These are phyloP conservation scores for Eruca vesicaria DNA, from an alignment of 441 rosid genomes.

Conservation along the genomic window DNA sequence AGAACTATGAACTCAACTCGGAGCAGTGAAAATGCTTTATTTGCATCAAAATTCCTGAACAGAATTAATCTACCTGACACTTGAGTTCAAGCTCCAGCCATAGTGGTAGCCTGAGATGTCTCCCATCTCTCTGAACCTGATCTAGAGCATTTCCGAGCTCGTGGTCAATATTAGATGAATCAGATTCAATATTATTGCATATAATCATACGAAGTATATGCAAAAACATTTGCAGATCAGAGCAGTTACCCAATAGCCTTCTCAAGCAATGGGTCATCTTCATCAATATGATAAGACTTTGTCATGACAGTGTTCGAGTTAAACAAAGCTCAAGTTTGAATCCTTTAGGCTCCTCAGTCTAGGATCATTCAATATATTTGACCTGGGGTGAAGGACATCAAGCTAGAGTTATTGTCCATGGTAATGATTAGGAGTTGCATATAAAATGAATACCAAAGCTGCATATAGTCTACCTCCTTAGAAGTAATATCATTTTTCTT, in stretches of 20 bases:
- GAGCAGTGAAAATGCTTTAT: too few relatives aligned
- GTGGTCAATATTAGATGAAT: too few relatives aligned
- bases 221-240: background rate
- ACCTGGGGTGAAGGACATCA: conserved; percentile 32
- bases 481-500: conserved; percentile 60
- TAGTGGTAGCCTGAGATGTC: background rate
- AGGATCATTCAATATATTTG: conserved; percentile 62
- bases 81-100: background rate
- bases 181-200: too few relatives aligned
- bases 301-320: conserved; percentile 55
- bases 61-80: background rate
- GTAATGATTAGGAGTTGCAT: background rate
- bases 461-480: conserved; percentile 41
- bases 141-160: background rate
- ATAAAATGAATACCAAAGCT: background rate
- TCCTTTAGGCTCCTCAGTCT: conserved; percentile 65
- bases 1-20: too few relatives aligned
- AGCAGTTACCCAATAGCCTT: conserved; percentile 66
- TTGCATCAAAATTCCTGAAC: background rate
- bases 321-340: conserved; percentile 68
- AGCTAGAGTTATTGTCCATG: background rate
- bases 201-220: background rate
- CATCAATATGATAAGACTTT: conserved; percentile 72
- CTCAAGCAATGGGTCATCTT: conserved; percentile 74
- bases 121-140: background rate